Evolutionary conservation across 1,284 basidiomycete species (phyloP).

Genomic region (Tilletia caries): DNA sequence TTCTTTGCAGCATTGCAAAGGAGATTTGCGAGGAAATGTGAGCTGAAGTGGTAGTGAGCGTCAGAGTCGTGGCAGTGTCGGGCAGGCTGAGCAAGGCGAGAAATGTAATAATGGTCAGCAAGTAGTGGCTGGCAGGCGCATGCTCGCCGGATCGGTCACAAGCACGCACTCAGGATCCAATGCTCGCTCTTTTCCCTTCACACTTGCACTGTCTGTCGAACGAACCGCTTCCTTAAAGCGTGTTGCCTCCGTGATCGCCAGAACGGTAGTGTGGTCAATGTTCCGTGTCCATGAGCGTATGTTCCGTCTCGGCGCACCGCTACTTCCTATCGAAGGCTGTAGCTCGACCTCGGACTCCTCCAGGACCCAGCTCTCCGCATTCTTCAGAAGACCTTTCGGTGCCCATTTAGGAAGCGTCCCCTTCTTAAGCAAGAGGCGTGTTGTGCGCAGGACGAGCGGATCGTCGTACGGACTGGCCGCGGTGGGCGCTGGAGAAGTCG

Average conservation of each 20-base stretch:
- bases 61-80: neutral
- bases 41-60: constrained; percentile 29
- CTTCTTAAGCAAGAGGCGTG: constrained; percentile 84
- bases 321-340: constrained; percentile 19
- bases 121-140: no score
- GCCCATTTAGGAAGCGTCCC: constrained; percentile 88
- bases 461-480: constrained; percentile 19
- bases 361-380: constrained; percentile 51
- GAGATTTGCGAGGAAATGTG: constrained; percentile 44
- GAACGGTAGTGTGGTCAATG: constrained; percentile 47
- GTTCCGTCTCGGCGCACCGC: constrained; percentile 16
- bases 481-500: constrained; percentile 7
- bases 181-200: constrained; percentile 19
- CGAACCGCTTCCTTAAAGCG: constrained; percentile 23
- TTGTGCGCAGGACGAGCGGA: constrained; percentile 74
- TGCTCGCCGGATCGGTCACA: no score
- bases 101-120: no score
- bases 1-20: constrained; percentile 36
- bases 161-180: constrained; percentile 5
- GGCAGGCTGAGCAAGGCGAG: neutral
- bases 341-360: constrained; percentile 52
- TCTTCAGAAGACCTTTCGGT: constrained; percentile 68
- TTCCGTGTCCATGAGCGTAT: constrained; percentile 52
- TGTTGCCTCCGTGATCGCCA: constrained; percentile 48
- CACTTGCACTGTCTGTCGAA: neutral